phyloP scores from a whole-genome alignment of 2,329 filamentous ascomycete species.

The Coniochaeta sp. region DNA sequence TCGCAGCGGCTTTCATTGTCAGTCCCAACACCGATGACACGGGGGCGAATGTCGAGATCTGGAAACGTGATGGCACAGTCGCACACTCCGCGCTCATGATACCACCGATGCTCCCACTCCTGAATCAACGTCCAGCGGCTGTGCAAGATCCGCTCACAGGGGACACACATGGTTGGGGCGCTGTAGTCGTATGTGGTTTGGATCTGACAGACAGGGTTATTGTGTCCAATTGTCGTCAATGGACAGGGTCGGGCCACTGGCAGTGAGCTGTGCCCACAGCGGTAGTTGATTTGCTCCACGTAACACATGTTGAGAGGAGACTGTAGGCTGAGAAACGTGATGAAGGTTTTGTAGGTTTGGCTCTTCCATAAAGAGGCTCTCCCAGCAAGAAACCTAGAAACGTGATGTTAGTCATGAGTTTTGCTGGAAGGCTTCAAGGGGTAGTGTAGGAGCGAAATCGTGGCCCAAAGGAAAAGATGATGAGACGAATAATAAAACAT shows the following conservation, averaged over 20 bases:
- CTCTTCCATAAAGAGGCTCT: not conserved
- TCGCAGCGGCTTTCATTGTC: not conserved
- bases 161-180: constrained; percentile 25
- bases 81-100: constrained; percentile 36
- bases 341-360: not conserved
- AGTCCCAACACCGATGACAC: constrained; percentile 14
- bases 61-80: constrained; percentile 29
- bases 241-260: constrained; percentile 34
- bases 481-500: no score
- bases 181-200: constrained; percentile 22
- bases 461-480: no score
- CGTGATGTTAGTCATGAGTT: not conserved
- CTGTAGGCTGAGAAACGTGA: not conserved
- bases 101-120: constrained; percentile 34
- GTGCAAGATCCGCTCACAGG: constrained; percentile 30
- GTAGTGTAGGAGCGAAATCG: not conserved
- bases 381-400: not conserved
- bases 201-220: constrained; percentile 24
- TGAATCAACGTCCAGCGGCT: constrained; percentile 29
- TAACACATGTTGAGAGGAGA: constrained; percentile 33
- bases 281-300: constrained; percentile 35
- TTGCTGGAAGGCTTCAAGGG: not conserved
- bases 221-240: constrained; percentile 26
- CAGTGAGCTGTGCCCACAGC: constrained; percentile 36
- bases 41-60: constrained; percentile 21